Evolutionary conservation across 2,329 filamentous ascomycete species (phyloP), one percentile per base, ranked within the genome.

Genomic region (Arthrobotrys sinensis): DNA sequence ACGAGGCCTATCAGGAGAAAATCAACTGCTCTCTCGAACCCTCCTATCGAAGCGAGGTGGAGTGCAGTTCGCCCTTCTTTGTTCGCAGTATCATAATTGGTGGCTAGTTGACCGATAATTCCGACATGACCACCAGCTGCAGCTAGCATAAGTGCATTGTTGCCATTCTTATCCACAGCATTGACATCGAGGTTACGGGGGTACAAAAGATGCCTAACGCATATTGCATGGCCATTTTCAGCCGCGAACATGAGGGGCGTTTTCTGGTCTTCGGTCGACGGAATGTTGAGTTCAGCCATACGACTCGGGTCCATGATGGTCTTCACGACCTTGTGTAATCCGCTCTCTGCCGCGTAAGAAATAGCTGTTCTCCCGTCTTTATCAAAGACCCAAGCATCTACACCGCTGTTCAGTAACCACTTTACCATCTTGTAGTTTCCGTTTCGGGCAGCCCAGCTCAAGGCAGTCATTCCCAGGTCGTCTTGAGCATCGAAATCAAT

Each of bases 231-330:
- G 53, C 46, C 24, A 12, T 62, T 24, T 24, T 21, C 46, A 4
- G 60, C 28, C 14, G 68, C 57, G 36, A 43, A 57, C 57, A 64
- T 55, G 16, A 72, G 68, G 0, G 68, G 46, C 0, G 68, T 72
- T 16, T 62, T 70, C 1, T 28, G 28, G 8, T 16, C 32, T 3
- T 34, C n/a, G 5, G 24, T 28, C 11, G 52, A 46, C 6, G 40
- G 16, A 11, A 40, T 21, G 32, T 70, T 70, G 11, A 63, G n/a
- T 12, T 28, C 32, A 19, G 12, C 0, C 3, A n/a, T 62, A 24
- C 21, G 8, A 46, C 34, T 21, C n/a, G 24, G 19, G 8, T 62
- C 43, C 34, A 53, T n/a, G 1, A 72, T 7, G 4, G 12, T 14
- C 14, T 55, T 55, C 10, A 72, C 16, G 21, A 65, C 6, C 8